Percentiles rank a stretch among this genome's conserved stretches.
Evolutionary conservation across 345 rosid species (phyloP).

Genomic region (Syzygium oleosum): DNA sequence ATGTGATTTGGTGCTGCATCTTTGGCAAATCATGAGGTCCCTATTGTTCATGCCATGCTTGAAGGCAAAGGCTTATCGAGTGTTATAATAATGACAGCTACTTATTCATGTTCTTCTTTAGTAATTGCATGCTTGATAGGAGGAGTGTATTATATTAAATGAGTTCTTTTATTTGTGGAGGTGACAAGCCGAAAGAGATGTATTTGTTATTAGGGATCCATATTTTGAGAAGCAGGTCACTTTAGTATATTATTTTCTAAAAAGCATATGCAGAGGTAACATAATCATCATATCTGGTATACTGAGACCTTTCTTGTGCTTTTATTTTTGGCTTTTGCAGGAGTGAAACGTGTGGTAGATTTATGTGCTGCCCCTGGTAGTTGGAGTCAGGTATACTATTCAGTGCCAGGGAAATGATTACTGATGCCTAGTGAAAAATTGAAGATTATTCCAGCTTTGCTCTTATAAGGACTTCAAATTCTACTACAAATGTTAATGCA

Average conservation of each 20-base stretch:
- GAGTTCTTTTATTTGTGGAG: background rate
- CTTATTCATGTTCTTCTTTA: background rate
- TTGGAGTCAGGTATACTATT: conserved; percentile 92
- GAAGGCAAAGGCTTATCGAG: background rate
- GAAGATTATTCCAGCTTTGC: background rate
- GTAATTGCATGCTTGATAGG: background rate
- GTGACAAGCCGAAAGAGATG: background rate
- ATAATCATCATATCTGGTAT: background rate
- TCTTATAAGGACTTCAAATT: background rate
- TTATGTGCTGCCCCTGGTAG: conserved; percentile 99
- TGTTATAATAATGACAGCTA: background rate
- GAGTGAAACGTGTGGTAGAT: conserved; percentile 92
- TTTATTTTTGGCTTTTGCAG: conserved; percentile 23
- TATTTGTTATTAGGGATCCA: background rate
- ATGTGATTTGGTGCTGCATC: background rate
- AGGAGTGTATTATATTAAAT: background rate
- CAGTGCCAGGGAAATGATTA: background rate
- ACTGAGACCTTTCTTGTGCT: background rate
- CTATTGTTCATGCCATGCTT: background rate
- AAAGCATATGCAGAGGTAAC: background rate
- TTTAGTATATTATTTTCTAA: background rate
- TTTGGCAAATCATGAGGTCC: background rate
- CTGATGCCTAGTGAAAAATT: background rate
- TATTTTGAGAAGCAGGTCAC: background rate
- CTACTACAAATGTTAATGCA: background rate